These are phyloP conservation scores for Calonectria pseudoturangicola DNA, from an alignment of 2,329 filamentous ascomycete genomes.

Conservation along the genomic window DNA sequence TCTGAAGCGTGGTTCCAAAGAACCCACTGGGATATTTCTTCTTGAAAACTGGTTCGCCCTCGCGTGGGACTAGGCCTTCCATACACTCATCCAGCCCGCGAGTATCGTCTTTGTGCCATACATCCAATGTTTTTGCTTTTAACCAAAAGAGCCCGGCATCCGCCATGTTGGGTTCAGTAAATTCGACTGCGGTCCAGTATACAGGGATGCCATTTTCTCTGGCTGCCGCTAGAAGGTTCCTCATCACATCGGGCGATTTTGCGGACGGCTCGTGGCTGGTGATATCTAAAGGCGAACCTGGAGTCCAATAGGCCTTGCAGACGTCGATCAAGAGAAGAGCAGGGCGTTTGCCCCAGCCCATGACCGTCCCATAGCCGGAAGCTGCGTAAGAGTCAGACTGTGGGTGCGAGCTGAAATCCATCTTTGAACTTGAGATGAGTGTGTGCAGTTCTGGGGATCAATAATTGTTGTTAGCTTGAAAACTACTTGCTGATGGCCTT, in stretches of 20 bases:
- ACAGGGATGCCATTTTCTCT: slow-evolving; percentile 61
- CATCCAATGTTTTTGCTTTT: slow-evolving; percentile 64
- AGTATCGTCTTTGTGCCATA: slow-evolving; percentile 63
- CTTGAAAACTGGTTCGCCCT: slow-evolving; percentile 60
- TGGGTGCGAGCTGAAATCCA: slow-evolving; percentile 24
- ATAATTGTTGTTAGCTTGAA: slow-evolving; percentile 3
- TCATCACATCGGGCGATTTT: slow-evolving; percentile 61
- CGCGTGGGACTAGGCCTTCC: slow-evolving; percentile 60
- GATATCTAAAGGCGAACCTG: slow-evolving; percentile 61
- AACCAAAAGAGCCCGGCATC: slow-evolving; percentile 66
- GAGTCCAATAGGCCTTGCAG: slow-evolving; percentile 67
- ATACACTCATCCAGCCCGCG: slow-evolving; percentile 63
- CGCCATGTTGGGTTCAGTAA: slow-evolving; percentile 64
- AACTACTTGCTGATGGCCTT: neutral
- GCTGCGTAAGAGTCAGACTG: slow-evolving; percentile 51
- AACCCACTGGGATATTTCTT: slow-evolving; percentile 61
- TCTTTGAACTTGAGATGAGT: slow-evolving; percentile 6
- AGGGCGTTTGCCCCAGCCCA: slow-evolving; percentile 65
- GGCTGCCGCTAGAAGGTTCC: slow-evolving; percentile 62
- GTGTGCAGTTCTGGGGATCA: neutral
- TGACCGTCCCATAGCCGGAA: slow-evolving; percentile 63
- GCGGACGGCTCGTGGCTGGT: slow-evolving; percentile 34
- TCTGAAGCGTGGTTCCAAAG: slow-evolving; percentile 66
- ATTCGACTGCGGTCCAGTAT: slow-evolving; percentile 66
- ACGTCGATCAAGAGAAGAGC: slow-evolving; percentile 68